Evolutionary conservation across 345 rosid genomes (phyloP), one percentile per base, ranked within the genome.

Genomic region (Murraya paniculata): DNA sequence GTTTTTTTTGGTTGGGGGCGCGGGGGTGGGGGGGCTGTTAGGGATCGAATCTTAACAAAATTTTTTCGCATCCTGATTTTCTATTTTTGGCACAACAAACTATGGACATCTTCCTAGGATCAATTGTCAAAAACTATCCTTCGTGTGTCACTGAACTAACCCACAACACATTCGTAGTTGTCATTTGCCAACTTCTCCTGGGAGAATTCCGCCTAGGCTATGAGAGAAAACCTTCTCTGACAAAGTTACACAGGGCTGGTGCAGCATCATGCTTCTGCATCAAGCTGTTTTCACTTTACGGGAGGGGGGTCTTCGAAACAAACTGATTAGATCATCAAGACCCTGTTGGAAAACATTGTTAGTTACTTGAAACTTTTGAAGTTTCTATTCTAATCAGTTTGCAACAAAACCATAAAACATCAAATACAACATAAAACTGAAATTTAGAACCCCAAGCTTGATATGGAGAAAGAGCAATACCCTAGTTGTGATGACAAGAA

Each of bases 401-500:
- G 13, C 11, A 18, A 25, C 19, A 11, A 61, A 58, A 21, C 13
- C 11, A 3, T n/a, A 24, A 38, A 36, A 60, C 22, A 18, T 6
- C 2, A 22, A 18, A 3, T 16, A 30, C 6, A 74, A 45, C n/a
- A 50, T 45, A 28, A 62, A 10, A 28, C 22, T 45, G 31, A 74
- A 25, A 30, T 45, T 61, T 21, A 6, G 41, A 8, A 35, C 68
- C 73, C 39, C 45, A 61, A 30, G 41, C 70, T 76, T 70, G 21
- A 77, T 56, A 50, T 18, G 53, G 22, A 74, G 28, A 13, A 71
- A 69, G 64, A 39, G 77, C 35, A 14, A 77, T 89, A 96, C 99
- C 95, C 99, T 88, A 53, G 99, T 96, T 62, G 97, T 92, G 79
- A 96, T 87, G 82, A 94, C 93, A 55, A 96, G 98, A 82, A 96